These are phyloP conservation scores for Pichia sp. DNA, from an alignment of 1,139 yeast genomes.

Conservation along the genomic window DNA sequence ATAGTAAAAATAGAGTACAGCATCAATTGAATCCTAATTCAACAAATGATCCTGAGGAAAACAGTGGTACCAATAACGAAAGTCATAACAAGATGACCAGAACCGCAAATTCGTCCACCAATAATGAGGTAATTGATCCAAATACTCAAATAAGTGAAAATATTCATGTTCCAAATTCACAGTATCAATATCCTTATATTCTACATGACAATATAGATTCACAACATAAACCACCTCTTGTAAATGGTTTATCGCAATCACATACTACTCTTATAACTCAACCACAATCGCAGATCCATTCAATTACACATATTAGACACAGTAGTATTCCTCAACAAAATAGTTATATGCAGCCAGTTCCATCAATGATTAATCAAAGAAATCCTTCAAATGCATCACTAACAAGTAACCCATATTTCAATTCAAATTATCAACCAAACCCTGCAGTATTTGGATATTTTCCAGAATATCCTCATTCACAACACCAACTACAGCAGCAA, in stretches of 20 bases:
- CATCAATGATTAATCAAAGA: conserved; percentile 1
- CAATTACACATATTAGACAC: background rate
- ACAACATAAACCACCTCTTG: background rate
- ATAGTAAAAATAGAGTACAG: conserved; percentile 20
- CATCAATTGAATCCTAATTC: background rate
- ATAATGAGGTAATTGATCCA: background rate
- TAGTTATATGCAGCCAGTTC: background rate
- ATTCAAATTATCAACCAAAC: background rate
- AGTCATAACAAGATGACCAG: background rate
- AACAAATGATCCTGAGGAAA: background rate
- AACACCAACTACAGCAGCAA: background rate
- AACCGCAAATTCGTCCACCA: background rate
- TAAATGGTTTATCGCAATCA: background rate
- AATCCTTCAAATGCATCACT: conserved; percentile 10
- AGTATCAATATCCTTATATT: background rate
- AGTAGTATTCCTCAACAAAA: background rate
- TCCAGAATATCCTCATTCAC: conserved; percentile 3
- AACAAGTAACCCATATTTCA: conserved; percentile 10
- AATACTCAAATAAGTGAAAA: background rate
- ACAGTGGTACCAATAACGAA: background rate
- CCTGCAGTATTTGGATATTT: background rate
- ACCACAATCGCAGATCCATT: background rate
- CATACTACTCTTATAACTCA: background rate
- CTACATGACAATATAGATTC: background rate
- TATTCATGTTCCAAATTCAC: background rate